Percentiles rank a stretch among this genome's conserved stretches.
phyloP scores from a whole-genome alignment of 108 stramenopile species.

The Stephanodiscus triporus region DNA sequence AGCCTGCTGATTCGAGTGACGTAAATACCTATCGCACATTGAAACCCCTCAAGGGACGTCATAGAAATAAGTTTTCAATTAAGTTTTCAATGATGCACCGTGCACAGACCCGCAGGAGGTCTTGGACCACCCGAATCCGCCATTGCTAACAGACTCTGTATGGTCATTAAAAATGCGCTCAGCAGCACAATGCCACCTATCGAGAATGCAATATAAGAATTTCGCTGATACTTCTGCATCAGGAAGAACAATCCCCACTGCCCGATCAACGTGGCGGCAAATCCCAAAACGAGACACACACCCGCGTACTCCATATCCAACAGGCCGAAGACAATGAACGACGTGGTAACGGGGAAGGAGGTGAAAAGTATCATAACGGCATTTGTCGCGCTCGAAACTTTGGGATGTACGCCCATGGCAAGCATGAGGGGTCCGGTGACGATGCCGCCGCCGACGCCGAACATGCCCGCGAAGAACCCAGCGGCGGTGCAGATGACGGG shows the following conservation, averaged over 20 bases:
- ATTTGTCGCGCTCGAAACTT: conserved; percentile 88
- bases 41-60: no score
- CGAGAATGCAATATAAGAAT: conserved; percentile 92
- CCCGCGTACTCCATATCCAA: conserved; percentile 88
- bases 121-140: conserved; percentile 36
- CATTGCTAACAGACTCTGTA: conserved; percentile 58
- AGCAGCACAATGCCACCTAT: conserved; percentile 93
- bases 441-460: conserved; percentile 95
- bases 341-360: conserved; percentile 84
- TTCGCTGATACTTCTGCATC: conserved; percentile 90
- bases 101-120: conserved; percentile 32
- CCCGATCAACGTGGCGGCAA: conserved; percentile 83
- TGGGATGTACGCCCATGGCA: conserved; percentile 95
- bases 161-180: conserved; percentile 84
- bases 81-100: conserved; percentile 38
- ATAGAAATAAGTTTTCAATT: no score
- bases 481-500: conserved; percentile 90
- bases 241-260: conserved; percentile 80
- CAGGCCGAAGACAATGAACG: conserved; percentile 95
- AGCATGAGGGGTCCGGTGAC: conserved; percentile 95
- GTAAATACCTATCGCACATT: no score
- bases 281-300: conserved; percentile 83
- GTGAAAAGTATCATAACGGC: conserved; percentile 96
- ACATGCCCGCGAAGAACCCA: conserved; percentile 95
- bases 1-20: no score